Conservation (phyloP, 805 yeast species). For the Metschnikowia similis region DNA sequence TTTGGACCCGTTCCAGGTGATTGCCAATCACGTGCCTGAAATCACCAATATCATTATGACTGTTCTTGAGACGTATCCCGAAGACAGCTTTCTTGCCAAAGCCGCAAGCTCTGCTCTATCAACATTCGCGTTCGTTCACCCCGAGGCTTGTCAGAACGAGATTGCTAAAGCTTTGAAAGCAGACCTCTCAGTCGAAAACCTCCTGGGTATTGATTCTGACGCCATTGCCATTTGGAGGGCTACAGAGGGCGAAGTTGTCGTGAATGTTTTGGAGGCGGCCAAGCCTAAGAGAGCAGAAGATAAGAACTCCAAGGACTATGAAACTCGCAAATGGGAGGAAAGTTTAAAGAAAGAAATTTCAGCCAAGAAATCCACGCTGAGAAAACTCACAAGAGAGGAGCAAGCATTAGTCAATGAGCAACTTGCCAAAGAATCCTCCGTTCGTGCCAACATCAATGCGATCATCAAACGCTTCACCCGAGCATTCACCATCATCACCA, state of each 20-base stretch:
- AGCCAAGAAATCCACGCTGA: conserved; percentile 48
- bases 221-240: conserved; percentile 65
- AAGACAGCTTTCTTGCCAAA: conserved; percentile 44
- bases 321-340: conserved; percentile 86
- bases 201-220: conserved; percentile 42
- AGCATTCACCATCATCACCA: conserved; percentile 49
- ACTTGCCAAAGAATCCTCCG: conserved; percentile 53
- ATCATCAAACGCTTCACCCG: conserved; percentile 40
- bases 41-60: conserved; percentile 20
- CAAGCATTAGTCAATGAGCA: conserved; percentile 59
- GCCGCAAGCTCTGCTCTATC: conserved; percentile 41
- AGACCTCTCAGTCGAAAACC: conserved; percentile 36
- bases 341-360: conserved; percentile 71
- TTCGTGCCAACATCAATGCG: conserved; percentile 45
- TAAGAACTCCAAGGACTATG: conserved; percentile 80
- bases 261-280: conserved; percentile 51
- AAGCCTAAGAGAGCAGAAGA: conserved; percentile 44
- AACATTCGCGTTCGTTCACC: conserved; percentile 54
- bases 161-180: conserved; percentile 39
- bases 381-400: conserved; percentile 75
- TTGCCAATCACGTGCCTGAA: conserved; percentile 25
- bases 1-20: conserved; percentile 51
- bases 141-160: conserved; percentile 51
- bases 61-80: conserved; percentile 17
- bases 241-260: conserved; percentile 63